A percentile compares a stretch with the other conserved stretches of the same genome.
Conservation (phyloP, 2,329 filamentous ascomycete species). For the Paraconiothyrium brasiliense region DNA sequence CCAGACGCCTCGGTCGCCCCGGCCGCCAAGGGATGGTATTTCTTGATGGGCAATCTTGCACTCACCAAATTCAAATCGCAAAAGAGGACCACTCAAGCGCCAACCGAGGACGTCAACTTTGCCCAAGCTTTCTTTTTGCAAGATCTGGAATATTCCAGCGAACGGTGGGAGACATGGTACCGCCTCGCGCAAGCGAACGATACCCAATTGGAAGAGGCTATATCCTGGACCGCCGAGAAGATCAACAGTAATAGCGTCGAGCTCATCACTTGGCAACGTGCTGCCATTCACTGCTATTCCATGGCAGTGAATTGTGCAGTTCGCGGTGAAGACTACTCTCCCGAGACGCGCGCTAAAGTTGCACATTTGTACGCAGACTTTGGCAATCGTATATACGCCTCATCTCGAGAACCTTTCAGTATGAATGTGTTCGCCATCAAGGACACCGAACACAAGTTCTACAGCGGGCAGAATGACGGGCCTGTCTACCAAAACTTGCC, state of each 20-base stretch:
- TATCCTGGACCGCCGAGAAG: slow-evolving; percentile 90
- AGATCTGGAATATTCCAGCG: slow-evolving; percentile 82
- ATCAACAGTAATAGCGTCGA: slow-evolving; percentile 84
- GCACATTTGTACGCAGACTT: slow-evolving; percentile 75
- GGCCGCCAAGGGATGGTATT: slow-evolving; percentile 89
- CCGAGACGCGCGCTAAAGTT: slow-evolving; percentile 65
- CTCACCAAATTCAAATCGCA: slow-evolving; percentile 84
- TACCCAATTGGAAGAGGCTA: slow-evolving; percentile 84
- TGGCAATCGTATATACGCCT: slow-evolving; percentile 73
- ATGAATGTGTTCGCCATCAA: slow-evolving; percentile 72
- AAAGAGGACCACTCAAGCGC: slow-evolving; percentile 79
- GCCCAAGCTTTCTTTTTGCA: slow-evolving; percentile 81
- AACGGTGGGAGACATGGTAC: slow-evolving; percentile 92
- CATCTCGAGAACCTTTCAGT: slow-evolving; percentile 71
- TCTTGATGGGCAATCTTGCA: slow-evolving; percentile 86
- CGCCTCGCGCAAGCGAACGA: slow-evolving; percentile 87
- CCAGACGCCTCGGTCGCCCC: slow-evolving; percentile 72
- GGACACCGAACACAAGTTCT: slow-evolving; percentile 69
- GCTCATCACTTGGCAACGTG: slow-evolving; percentile 77
- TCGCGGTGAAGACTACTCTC: slow-evolving; percentile 63
- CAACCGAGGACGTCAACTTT: slow-evolving; percentile 84
- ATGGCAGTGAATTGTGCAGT: slow-evolving; percentile 73
- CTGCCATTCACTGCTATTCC: slow-evolving; percentile 80
- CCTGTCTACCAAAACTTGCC: slow-evolving; percentile 65
- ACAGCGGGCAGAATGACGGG: slow-evolving; percentile 57